Evolutionary conservation across 1,284 basidiomycete species (phyloP), one percentile per base, ranked within the genome.

Genomic region (Marasmius oreades): DNA sequence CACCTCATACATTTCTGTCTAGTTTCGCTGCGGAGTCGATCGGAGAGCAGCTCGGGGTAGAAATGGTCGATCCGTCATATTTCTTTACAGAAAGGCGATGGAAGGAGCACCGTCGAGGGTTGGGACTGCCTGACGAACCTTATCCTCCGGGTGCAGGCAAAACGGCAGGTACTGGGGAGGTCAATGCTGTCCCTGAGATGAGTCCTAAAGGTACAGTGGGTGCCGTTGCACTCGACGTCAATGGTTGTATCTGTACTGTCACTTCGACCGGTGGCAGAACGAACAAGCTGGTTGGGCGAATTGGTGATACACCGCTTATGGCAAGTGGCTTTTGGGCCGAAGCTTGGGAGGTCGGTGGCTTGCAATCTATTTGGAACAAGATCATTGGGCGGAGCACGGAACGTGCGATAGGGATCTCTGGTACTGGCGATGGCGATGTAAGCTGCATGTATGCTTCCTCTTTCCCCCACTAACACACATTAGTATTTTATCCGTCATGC

Each of bases 341-440:
- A 63, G 82, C 88, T 67, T 93, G 90, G 90, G 63, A 65, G 28
- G 67, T 68, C 23, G 65, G 66, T 6, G 67, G 77, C n/a, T 69
- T 73, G 62, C 69, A 69, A 58, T 69, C 68, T 23, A 59, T 71
- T 16, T 79, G 74, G 74, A 71, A 73, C 50, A 77, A 72, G 43
- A 53, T 82, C 14, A 64, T 56, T n/a, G 70, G 75, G 2, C 73
- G 73, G 59, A 59, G 65, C 10, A 63, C 60, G 5, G 70, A 63
- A 18, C 66, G 67, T n/a, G 87, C 84, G 1, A 73, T 93, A n/a
- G 90, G 88, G 0, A 73, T 93, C 23, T 90, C 88, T 37, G 88
- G 90, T 0, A 93, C 92, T 12, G 91, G 91, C 2, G 85, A 92
- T 63, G 92, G 91, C 56, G 91, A 93, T 71, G 89, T 91, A 62